Conservation (phyloP, 305 asterid genomes). For the Solanum hybrid region DNA sequence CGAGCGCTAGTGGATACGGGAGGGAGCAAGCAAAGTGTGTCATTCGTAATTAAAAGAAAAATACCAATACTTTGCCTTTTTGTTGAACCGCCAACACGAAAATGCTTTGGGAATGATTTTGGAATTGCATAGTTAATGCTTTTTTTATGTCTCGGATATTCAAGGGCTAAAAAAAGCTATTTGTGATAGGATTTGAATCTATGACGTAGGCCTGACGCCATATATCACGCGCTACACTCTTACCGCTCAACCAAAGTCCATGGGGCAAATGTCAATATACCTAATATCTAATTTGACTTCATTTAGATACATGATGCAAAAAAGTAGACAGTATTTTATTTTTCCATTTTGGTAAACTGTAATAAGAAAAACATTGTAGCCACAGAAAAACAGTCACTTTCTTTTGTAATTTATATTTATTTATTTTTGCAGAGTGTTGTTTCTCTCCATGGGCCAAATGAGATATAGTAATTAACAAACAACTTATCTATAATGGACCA, state of each 20-base stretch:
- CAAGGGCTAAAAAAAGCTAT: background rate
- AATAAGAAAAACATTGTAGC: background rate
- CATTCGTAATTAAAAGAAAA: background rate
- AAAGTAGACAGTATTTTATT: background rate
- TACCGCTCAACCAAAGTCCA: background rate
- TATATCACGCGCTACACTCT: background rate
- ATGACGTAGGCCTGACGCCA: background rate
- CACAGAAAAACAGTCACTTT: background rate
- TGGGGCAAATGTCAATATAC: background rate
- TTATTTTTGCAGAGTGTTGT: background rate
- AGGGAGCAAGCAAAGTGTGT: background rate
- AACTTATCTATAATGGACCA: constrained; percentile 1
- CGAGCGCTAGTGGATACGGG: background rate
- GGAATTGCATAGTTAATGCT: background rate
- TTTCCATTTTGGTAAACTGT: background rate
- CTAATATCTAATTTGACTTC: background rate
- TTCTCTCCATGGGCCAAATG: background rate
- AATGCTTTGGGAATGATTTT: background rate
- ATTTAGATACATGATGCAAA: background rate
- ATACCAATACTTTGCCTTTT: background rate
- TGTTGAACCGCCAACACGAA: background rate
- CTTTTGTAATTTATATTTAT: background rate
- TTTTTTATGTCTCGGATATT: background rate
- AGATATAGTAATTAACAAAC: background rate
- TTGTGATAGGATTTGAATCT: background rate